Evolutionary conservation across 2,329 filamentous ascomycete species (phyloP).

Genomic region (Cladosporium sp.): DNA sequence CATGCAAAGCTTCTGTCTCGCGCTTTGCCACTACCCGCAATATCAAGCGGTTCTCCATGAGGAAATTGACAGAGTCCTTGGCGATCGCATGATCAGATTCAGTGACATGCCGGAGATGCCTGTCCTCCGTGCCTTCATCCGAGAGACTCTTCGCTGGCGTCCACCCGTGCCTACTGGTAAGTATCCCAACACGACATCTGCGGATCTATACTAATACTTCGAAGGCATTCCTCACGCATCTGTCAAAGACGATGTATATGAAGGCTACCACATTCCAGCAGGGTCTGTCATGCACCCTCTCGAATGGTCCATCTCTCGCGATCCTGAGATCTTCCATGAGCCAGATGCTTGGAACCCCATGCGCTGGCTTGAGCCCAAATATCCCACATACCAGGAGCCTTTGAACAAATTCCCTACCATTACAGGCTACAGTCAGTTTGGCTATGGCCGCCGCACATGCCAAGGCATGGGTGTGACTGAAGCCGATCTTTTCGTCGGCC

Average conservation of each 20-base stretch:
- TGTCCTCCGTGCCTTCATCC: constrained; percentile 57
- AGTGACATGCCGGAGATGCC: constrained; percentile 55
- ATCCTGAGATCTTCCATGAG: constrained; percentile 28
- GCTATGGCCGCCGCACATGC: constrained; percentile 34
- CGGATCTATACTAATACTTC: constrained; percentile 22
- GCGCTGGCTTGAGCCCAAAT: constrained; percentile 30
- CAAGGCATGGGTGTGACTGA: constrained; percentile 36
- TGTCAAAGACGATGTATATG: constrained; percentile 27
- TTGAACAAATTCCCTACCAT: constrained; percentile 32
- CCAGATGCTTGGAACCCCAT: constrained; percentile 31
- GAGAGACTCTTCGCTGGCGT: constrained; percentile 62
- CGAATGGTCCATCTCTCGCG: constrained; percentile 32
- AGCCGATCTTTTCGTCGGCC: constrained; percentile 38
- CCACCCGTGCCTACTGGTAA: constrained; percentile 52
- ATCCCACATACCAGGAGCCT: constrained; percentile 33
- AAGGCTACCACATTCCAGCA: constrained; percentile 31
- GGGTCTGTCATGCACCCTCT: constrained; percentile 31
- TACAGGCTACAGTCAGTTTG: constrained; percentile 30
- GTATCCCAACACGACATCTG: not conserved
- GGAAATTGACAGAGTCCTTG: constrained; percentile 60
- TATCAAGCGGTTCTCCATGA: constrained; percentile 50
- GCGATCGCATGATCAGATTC: constrained; percentile 55
- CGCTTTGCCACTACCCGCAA: constrained; percentile 49
- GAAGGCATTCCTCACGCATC: constrained; percentile 30
- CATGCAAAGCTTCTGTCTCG: constrained; percentile 52